A percentile compares a stretch with the other conserved stretches of the same genome.
Conservation (phyloP, 768 basidiomycete species). For the Boletus patriciae region DNA sequence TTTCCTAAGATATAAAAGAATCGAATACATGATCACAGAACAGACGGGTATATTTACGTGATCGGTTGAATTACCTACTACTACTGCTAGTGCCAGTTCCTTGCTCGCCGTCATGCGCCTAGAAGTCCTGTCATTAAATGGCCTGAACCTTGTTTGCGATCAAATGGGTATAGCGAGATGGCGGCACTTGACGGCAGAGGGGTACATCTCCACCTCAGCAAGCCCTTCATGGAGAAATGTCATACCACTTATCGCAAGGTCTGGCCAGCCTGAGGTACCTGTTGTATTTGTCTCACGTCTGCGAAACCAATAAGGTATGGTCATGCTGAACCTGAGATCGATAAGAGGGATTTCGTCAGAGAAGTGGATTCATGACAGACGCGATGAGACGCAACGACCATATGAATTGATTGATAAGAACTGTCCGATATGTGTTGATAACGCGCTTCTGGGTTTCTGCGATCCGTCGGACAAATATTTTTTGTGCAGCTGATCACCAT, state of each 20-base stretch:
- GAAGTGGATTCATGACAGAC: not conserved
- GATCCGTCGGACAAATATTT: not conserved
- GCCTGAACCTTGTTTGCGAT: constrained; percentile 1
- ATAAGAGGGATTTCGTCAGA: constrained; percentile 1
- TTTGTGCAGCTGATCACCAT: constrained; percentile 4
- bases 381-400: too few species aligned
- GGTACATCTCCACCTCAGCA: constrained; percentile 1
- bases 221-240: constrained; percentile 5
- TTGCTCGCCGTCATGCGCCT: not conserved
- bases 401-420: constrained; percentile 12
- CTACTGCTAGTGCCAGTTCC: not conserved
- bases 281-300: not conserved
- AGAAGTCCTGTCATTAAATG: constrained; percentile 1
- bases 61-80: not conserved
- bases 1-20: not conserved
- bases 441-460: constrained; percentile 1
- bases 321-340: not conserved
- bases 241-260: not conserved
- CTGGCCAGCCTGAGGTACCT: too few species aligned
- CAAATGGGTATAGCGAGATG: not conserved
- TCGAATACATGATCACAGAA: not conserved
- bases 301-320: constrained; percentile 10
- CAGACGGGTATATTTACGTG: constrained; percentile 11
- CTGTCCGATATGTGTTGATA: constrained; percentile 3
- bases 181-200: not conserved